phyloP scores from a whole-genome alignment of 352 stramenopile genomes.

The Halophytophthora polymorphica region DNA sequence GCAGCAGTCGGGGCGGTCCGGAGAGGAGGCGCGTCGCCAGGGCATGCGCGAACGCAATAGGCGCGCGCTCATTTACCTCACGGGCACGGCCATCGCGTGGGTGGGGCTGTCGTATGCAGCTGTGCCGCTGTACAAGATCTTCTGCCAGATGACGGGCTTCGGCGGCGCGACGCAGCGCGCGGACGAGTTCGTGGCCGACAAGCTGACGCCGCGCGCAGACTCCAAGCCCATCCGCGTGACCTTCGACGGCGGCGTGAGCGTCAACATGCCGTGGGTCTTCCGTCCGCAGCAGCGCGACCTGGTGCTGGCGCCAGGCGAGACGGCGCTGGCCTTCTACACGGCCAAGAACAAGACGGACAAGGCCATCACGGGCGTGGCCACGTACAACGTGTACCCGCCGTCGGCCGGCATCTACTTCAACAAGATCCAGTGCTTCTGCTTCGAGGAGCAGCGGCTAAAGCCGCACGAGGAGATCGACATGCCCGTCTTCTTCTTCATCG shows the following conservation, averaged over 20 bases:
- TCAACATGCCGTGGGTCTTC: constrained; percentile 97
- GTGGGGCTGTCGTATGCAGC: constrained; percentile 95
- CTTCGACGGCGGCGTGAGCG: constrained; percentile 95
- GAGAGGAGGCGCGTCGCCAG: constrained; percentile 40
- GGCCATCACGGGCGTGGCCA: constrained; percentile 98
- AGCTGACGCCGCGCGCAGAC: constrained; percentile 90
- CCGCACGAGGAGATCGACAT: constrained; percentile 98
- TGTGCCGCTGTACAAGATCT: constrained; percentile 99
- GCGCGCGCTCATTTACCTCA: constrained; percentile 91
- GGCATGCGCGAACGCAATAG: constrained; percentile 87
- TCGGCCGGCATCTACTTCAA: constrained; percentile 98
- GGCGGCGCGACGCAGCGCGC: constrained; percentile 91
- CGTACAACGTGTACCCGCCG: constrained; percentile 99
- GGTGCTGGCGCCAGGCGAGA: constrained; percentile 94
- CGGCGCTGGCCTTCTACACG: constrained; percentile 98
- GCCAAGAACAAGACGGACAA: constrained; percentile 97
- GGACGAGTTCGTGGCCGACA: constrained; percentile 74
- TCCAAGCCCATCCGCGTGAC: constrained; percentile 93
- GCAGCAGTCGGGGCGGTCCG: constrained; percentile 38
- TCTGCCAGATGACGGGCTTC: constrained; percentile 98
- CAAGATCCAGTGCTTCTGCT: constrained; percentile 99
- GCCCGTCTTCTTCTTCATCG: constrained; percentile 99
- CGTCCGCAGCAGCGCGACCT: constrained; percentile 94
- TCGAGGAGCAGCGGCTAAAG: constrained; percentile 98
- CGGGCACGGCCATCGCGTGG: constrained; percentile 91